A percentile compares a stretch with the other conserved stretches of the same genome.
These are phyloP conservation scores for Suhomyces faveliae DNA, from an alignment of 805 yeast genomes.

Conservation along the genomic window DNA sequence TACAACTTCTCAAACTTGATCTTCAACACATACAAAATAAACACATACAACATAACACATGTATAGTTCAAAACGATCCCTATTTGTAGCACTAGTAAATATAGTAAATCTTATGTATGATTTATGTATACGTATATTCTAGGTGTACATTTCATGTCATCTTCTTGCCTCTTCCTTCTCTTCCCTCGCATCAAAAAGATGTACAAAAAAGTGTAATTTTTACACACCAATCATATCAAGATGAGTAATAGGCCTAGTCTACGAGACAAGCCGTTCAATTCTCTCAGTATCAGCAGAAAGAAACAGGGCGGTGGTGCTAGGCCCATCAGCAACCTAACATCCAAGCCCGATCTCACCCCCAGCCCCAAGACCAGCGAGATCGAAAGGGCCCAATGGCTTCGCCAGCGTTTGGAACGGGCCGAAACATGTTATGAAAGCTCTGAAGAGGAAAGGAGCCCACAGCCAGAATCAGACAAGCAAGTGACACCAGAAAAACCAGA, in stretches of 20 bases:
- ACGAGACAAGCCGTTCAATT: conserved; percentile 6
- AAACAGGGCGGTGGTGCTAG: conserved; percentile 9
- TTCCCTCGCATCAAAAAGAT: neutral
- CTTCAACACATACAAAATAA: too few species aligned
- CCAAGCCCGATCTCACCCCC: neutral
- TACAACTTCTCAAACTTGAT: too few species aligned
- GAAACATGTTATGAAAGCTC: neutral
- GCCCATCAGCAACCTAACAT: conserved; percentile 6
- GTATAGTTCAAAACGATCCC: too few species aligned
- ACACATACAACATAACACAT: too few species aligned
- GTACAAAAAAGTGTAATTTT: too few species aligned
- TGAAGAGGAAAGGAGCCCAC: neutral
- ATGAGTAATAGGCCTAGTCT: conserved; percentile 4
- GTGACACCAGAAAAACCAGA: too few species aligned
- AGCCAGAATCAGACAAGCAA: too few species aligned
- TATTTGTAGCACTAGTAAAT: too few species aligned
- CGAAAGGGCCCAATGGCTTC: conserved; percentile 1
- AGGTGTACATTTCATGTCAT: too few species aligned
- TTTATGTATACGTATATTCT: too few species aligned
- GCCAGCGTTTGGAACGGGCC: conserved; percentile 1
- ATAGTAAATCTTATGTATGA: too few species aligned
- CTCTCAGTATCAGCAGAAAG: conserved; percentile 3
- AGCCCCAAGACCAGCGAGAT: neutral
- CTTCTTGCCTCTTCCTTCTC: neutral
- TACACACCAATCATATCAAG: neutral